These are phyloP conservation scores for Diophrys sp. DNA, from an alignment of 73 alveolate genomes.

Conservation along the genomic window DNA sequence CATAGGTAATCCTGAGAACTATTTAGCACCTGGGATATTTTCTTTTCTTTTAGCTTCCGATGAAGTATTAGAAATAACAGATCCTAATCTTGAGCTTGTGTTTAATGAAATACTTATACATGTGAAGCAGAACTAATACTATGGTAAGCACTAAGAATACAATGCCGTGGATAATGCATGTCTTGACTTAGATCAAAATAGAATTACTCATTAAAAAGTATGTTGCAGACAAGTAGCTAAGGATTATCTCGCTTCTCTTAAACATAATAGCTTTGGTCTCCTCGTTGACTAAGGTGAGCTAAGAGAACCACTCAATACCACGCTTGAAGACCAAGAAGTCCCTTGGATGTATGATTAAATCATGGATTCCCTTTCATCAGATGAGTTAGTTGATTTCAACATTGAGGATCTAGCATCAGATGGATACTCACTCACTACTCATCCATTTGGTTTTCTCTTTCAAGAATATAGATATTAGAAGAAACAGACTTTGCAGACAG, in stretches of 20 bases:
- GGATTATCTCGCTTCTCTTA: conserved; percentile 33
- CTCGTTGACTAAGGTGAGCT: conserved; percentile 55
- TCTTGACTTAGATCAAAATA: conserved; percentile 41
- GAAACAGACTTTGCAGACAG: no score
- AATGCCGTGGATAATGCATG: no score
- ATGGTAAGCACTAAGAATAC: no score
- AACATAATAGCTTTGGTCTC: conserved; percentile 15
- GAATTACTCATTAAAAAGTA: conserved; percentile 50
- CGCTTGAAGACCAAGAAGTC: conserved; percentile 43
- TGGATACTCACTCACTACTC: conserved; percentile 15
- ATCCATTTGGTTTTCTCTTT: no score
- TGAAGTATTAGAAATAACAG: no score
- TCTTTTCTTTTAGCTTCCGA: no score
- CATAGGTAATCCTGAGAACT: no score
- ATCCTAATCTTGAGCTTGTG: no score
- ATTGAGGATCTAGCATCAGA: conserved; percentile 37
- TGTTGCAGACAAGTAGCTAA: conserved; percentile 34
- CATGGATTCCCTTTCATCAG: conserved; percentile 46
- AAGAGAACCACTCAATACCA: conserved; percentile 27
- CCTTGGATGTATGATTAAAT: conserved; percentile 53
- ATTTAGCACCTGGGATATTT: no score
- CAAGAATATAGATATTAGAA: no score
- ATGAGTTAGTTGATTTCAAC: conserved; percentile 19
- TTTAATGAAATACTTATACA: no score
- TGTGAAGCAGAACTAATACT: no score